These are phyloP conservation scores for Solanum commersonii DNA, from an alignment of 257 asterid species.

Conservation along the genomic window DNA sequence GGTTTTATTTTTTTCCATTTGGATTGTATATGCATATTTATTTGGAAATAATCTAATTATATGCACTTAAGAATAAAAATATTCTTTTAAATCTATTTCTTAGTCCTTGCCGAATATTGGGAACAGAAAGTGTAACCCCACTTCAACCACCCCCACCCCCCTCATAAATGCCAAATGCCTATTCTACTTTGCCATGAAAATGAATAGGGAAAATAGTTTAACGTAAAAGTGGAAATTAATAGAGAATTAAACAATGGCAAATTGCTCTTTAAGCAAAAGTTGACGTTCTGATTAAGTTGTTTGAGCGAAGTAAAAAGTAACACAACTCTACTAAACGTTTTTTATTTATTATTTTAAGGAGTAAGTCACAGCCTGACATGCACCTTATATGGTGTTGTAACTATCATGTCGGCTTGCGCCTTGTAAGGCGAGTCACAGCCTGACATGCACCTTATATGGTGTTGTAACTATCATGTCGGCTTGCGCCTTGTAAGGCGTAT, in stretches of 20 bases:
- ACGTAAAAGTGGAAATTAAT: neutral
- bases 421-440: fast-evolving
- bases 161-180: neutral
- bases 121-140: neutral
- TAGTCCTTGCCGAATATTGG: neutral
- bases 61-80: neutral
- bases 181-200: neutral
- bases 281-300: neutral
- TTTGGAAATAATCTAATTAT: neutral
- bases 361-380: neutral
- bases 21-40: neutral
- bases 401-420: too few relatives aligned
- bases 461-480: too few relatives aligned
- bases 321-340: neutral
- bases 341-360: too few relatives aligned
- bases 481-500: too few relatives aligned
- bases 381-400: too few relatives aligned
- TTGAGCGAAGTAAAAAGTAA: neutral
- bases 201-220: neutral
- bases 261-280: neutral
- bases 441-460: too few relatives aligned
- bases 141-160: neutral
- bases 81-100: neutral
- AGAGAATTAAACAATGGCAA: neutral
- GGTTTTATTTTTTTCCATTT: neutral